These are phyloP conservation scores for Pyracantha coccinea DNA, from an alignment of 331 rosid genomes.

Conservation along the genomic window DNA sequence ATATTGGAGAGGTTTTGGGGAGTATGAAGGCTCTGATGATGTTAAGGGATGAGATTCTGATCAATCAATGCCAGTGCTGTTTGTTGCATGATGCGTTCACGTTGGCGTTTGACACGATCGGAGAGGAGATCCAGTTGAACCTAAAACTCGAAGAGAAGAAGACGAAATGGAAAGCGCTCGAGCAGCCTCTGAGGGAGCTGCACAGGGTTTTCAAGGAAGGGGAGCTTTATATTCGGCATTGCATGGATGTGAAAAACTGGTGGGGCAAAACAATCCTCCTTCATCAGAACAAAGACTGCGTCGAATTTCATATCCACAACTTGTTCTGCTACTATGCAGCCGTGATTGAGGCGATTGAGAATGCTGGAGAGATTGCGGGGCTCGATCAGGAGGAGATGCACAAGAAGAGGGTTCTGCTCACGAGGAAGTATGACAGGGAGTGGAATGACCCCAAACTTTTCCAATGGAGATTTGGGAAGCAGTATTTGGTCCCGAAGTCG, in stretches of 20 bases:
- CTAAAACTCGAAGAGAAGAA: constrained; percentile 66
- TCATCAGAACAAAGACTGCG: constrained; percentile 54
- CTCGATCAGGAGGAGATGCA: constrained; percentile 55
- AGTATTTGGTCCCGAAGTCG: constrained; percentile 70
- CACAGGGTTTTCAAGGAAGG: constrained; percentile 74
- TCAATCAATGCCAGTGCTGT: constrained; percentile 61
- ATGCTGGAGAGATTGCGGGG: constrained; percentile 62
- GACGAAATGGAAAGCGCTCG: constrained; percentile 81
- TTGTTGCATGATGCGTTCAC: constrained; percentile 53
- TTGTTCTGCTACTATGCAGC: constrained; percentile 65
- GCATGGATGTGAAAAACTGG: constrained; percentile 70
- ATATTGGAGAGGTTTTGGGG: constrained; percentile 89
- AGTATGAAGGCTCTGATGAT: constrained; percentile 86
- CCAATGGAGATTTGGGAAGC: constrained; percentile 87
- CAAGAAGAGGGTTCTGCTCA: constrained; percentile 53
- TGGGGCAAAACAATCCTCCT: constrained; percentile 62
- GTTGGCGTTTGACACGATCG: constrained; percentile 70
- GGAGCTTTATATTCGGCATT: constrained; percentile 55
- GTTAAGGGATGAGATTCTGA: constrained; percentile 65
- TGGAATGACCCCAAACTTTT: constrained; percentile 84
- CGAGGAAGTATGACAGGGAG: constrained; percentile 56
- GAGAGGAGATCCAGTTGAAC: constrained; percentile 62
- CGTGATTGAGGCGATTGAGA: constrained; percentile 74
- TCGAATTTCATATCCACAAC: constrained; percentile 80
- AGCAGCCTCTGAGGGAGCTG: constrained; percentile 63